Evolutionary conservation across 2,329 filamentous ascomycete species (phyloP).

Genomic region (Stemphylium vesicarium): DNA sequence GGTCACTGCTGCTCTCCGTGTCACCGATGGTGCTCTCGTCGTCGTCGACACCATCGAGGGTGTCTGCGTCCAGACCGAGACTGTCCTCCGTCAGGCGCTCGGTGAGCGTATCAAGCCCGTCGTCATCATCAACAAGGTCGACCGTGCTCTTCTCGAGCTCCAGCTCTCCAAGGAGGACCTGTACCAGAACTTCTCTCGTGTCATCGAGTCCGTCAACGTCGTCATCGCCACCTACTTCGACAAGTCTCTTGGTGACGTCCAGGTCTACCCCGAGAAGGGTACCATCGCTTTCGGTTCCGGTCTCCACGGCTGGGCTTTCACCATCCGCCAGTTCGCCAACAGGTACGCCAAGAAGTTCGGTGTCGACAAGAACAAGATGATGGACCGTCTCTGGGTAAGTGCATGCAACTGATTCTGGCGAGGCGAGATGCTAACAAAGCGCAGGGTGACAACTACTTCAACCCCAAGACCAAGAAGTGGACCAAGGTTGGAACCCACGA

Average conservation of each 20-base stretch:
- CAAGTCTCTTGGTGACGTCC: conserved; percentile 94
- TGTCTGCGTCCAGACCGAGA: conserved; percentile 99
- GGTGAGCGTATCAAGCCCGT: conserved; percentile 99
- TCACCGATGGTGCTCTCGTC: conserved; percentile 98
- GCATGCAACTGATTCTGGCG: background rate
- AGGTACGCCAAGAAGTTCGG: conserved; percentile 99
- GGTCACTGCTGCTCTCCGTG: conserved; percentile 98
- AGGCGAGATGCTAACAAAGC: conserved; percentile 28
- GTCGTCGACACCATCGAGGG: conserved; percentile 99
- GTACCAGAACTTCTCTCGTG: conserved; percentile 99
- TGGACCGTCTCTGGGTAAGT: conserved; percentile 97
- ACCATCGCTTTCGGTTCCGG: conserved; percentile 99
- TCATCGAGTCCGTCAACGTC: conserved; percentile 99
- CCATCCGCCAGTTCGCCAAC: conserved; percentile 93
- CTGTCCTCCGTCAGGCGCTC: conserved; percentile 97
- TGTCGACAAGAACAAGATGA: conserved; percentile 99
- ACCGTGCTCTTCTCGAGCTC: conserved; percentile 98
- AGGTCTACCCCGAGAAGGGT: conserved; percentile 97
- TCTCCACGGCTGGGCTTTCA: conserved; percentile 99
- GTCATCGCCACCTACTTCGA: conserved; percentile 99
- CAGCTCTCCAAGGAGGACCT: conserved; percentile 99
- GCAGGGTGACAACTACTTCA: conserved; percentile 97
- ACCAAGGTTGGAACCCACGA: conserved; percentile 84
- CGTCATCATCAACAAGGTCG: conserved; percentile 99
- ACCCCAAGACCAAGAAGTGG: conserved; percentile 99